Evolutionary conservation across 2,329 filamentous ascomycete genomes (phyloP).

Genomic region (Zymoseptoria ardabiliae): DNA sequence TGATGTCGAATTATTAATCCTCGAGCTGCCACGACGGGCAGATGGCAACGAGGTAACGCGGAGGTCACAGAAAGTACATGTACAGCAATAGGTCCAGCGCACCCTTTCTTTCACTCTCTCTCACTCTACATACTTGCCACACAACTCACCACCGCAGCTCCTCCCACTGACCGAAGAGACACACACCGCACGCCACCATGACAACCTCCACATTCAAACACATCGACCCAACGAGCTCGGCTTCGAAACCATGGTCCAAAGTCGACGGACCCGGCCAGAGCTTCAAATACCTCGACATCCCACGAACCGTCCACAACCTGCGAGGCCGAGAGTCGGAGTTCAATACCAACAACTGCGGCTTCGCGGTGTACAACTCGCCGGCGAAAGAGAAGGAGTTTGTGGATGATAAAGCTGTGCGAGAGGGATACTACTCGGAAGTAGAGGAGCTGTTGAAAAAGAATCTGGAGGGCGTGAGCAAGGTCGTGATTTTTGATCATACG

Average conservation of each 20-base stretch:
- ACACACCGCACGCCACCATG: conserved; percentile 36
- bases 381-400: conserved; percentile 48
- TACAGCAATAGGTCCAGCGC: neutral
- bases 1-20: neutral
- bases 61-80: neutral
- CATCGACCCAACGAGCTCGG: conserved; percentile 47
- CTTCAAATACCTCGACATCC: conserved; percentile 41
- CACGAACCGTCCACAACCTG: conserved; percentile 47
- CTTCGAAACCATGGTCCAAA: conserved; percentile 54
- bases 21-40: neutral
- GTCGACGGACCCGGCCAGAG: conserved; percentile 53
- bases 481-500: conserved; percentile 66
- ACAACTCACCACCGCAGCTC: neutral
- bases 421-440: conserved; percentile 54
- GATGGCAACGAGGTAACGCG: neutral
- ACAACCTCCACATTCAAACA: conserved; percentile 54
- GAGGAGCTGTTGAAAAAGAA: conserved; percentile 48
- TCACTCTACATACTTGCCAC: neutral
- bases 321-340: conserved; percentile 45
- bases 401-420: conserved; percentile 48
- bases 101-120: neutral
- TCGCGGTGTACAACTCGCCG: conserved; percentile 47
- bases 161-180: neutral
- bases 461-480: conserved; percentile 49
- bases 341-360: conserved; percentile 51